Base-by-base conservation (phyloP, 257 asterid genomes). In the Thymus mandschuricus region DNA sequence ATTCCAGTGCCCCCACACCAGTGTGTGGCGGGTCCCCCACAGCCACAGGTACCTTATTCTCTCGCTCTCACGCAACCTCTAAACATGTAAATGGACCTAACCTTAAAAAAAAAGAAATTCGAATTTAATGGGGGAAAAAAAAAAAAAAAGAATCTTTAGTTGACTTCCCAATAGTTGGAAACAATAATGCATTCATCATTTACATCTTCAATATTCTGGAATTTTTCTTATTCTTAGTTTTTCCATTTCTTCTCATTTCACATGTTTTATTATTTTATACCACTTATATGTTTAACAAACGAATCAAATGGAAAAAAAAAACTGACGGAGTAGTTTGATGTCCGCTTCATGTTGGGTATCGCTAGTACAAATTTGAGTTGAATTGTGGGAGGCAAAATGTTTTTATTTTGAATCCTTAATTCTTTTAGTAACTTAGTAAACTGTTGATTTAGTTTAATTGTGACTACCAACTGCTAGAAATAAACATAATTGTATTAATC, bases 1-100 rank as follows among this genome's bases (percentile, higher is more conserved):
- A 68, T 58, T 81, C 84, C 75, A 72, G 65, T 28, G 73, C 50
- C 57, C 68, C 21, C 21, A 21, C 83, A 66, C 86, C 74, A 56
- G 38, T 64, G n/a, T 45, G 56, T 46, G 33, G 50, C 34, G 55
- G 40, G 33, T 49, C 80, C 60, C 44, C 68, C 5, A 56, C 28
- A 80, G 85, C 68, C 5, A 56, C 28, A 80, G 85, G 81, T 80
- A 74, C 40, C 40, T 51, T 51, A 15, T 60, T 31, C 30, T 43
- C 29, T 75, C 57, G 1, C 66, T 60, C 54, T 28, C 74, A 6
- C 27, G 0, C 34, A 27, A 15, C 3, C 48, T 5, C 11, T 44
- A 2, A 6, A 31, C 13, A n/a, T 6, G 21, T 8, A 12, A 27
- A 30, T 40, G 79, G 79, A 68, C 75, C 79, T 34, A 49, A 75